Evolutionary conservation across 2,329 filamentous ascomycete species (phyloP), one percentile per base, ranked within the genome.

Genomic region (Cytospora paraplurivora): DNA sequence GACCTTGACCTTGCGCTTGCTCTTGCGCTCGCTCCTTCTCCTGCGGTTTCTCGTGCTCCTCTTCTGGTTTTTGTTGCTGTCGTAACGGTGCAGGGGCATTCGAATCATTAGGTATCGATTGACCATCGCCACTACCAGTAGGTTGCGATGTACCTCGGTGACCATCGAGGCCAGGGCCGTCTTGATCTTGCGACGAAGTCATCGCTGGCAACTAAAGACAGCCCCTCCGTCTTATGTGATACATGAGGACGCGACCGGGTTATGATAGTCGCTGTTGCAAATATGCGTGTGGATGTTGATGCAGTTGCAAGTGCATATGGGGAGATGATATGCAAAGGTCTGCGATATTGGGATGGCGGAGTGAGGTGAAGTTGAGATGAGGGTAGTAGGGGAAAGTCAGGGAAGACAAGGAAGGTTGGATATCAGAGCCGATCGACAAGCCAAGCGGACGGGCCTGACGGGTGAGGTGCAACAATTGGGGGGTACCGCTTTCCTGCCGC

Each of bases 161-260:
- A 53, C 49, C 44, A 21, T 47, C 44, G 8, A 47, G 52, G 38
- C 56, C 56, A 37, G 61, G 56, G 64, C 62, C 64, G 35, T 61
- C 56, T 35, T 61, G 52, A 53, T 63, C 38, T 41, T 61, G 52
- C 47, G 64, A 61, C 62, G 64, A 66, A 61, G 62, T 63, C 64
- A 66, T 66, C 56, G 64, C 62, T 55, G 56, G 51, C 47, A 53
- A 32, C 60, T 56, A 62, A 32, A n/a, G 56, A 54, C 56, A 60
- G 56, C 62, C 59, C 57, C 56, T 51, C 41, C 62, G 62, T 60
- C 35, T 55, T 47, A 35, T 49, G 54, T 56, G 35, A 59, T 59
- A 54, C 55, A 57, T 59, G 54, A 53, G 62, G 57, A 44, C 47
- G 37, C 47, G 50, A 44, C 11, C 8, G 35, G 62, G 49, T 47